These are phyloP conservation scores for Evernia prunastri DNA, from an alignment of 495 filamentous ascomycete genomes.

Conservation along the genomic window DNA sequence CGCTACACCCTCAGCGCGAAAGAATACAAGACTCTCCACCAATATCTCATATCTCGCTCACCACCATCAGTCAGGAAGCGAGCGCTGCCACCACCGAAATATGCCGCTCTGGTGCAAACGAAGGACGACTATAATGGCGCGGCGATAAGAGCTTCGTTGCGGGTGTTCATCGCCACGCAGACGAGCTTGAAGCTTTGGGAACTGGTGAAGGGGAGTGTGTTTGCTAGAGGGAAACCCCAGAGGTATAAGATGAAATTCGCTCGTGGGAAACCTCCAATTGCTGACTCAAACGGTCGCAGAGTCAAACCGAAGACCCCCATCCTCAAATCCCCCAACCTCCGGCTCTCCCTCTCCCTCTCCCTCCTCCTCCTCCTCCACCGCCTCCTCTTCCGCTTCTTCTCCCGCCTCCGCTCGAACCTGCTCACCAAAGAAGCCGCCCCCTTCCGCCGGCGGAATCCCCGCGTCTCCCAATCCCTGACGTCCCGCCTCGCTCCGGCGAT, in stretches of 20 bases:
- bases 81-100: conserved; percentile 51
- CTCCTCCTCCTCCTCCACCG: conserved; percentile 81
- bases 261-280: not conserved
- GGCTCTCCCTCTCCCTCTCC: conserved; percentile 74
- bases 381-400: conserved; percentile 84
- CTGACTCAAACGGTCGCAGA: conserved; percentile 26
- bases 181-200: conserved; percentile 65
- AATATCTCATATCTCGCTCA: conserved; percentile 65
- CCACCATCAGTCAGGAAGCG: conserved; percentile 48
- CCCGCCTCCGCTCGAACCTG: conserved; percentile 68
- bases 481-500: conserved; percentile 79
- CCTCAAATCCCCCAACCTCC: conserved; percentile 62
- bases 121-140: conserved; percentile 70
- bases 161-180: conserved; percentile 67
- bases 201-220: conserved; percentile 37
- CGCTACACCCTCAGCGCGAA: conserved; percentile 76
- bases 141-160: conserved; percentile 67
- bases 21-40: conserved; percentile 78
- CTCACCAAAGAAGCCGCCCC: conserved; percentile 64
- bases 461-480: conserved; percentile 62
- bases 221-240: conserved; percentile 35
- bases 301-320: conserved; percentile 45
- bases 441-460: conserved; percentile 78
- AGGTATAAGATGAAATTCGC: too few species aligned
- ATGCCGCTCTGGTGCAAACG: conserved; percentile 44